Evolutionary conservation across 148 eudicot genomes (phyloP).

Genomic region (Dianthus caryophyllus): DNA sequence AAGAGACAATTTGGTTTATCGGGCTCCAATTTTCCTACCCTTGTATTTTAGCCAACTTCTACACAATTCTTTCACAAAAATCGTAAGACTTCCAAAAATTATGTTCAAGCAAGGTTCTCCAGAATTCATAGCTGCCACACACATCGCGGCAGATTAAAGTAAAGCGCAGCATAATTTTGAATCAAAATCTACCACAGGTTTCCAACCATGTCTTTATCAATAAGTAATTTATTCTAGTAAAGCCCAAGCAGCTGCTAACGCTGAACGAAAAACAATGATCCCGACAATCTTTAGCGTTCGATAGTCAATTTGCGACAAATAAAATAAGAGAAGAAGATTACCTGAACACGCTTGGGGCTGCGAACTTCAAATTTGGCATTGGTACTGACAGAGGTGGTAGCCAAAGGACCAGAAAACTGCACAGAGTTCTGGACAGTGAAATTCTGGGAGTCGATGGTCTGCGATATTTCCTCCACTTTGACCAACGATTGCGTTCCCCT

Average conservation of each 20-base stretch:
- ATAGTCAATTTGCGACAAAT: background rate
- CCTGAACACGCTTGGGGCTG: conserved; percentile 96
- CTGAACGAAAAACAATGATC: too few relatives aligned
- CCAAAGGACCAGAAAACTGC: conserved; percentile 64
- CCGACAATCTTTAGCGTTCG: background rate
- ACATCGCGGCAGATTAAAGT: background rate
- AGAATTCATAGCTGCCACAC: background rate
- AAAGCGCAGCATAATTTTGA: background rate
- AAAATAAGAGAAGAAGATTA: conserved; percentile 17
- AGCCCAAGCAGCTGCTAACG: too few relatives aligned
- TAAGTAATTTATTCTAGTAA: too few relatives aligned
- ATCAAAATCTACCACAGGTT: background rate
- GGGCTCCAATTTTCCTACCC: background rate
- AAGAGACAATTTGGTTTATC: background rate
- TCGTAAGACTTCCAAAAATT: background rate
- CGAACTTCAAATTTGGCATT: conserved; percentile 90
- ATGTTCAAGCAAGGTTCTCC: background rate
- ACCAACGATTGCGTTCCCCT: conserved; percentile 51
- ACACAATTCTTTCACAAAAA: conserved; percentile 1
- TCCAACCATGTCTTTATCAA: too few relatives aligned
- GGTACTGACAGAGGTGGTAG: conserved; percentile 79
- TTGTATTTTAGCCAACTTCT: conserved; percentile 1
- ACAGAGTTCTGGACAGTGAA: conserved; percentile 84
- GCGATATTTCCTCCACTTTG: conserved; percentile 90
- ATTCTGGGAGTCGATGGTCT: conserved; percentile 68